Base-by-base conservation (phyloP, 1,284 basidiomycete genomes). In the Apiotrichum porosum region DNA sequence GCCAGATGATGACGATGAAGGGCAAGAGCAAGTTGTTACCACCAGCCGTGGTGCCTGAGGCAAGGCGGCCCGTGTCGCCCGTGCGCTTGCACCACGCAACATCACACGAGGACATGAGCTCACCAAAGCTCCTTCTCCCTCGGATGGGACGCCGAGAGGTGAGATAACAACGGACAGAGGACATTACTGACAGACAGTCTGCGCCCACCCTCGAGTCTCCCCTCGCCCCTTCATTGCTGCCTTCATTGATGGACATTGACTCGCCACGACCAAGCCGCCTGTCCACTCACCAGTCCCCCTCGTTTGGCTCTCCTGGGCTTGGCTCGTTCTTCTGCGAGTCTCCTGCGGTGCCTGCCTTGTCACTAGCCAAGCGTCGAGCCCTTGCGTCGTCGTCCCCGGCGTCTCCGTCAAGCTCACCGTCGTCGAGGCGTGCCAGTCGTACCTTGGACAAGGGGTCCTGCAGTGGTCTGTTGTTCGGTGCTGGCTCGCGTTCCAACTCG, bases 271-370 rank as follows among this genome's bases (percentile, higher is more conserved):
- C 45, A 17, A 37, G 22, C 37, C 35, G 46, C 50, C 35, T 24
- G 22, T 26, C 17, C 12, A 37, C 38, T 45, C 55, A 23, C 49
- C 59, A 10, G 44, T 67, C 62, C 26, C 60, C 57, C 1, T 49
- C 52, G 24, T 49, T 54, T 12, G 62, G 61, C 10, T 69, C 67
- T 6, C 67, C 69, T 0, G 66, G 61, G 15, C 56, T 73, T 22
- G 70, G 69, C 6, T 64, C 63, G 9, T 69, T 65, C 58, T 73
- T 72, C 48, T 67, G 65, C 60, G 65, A 69, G 26, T 69, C 68
- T 4, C 69, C 70, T 9, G 62, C 58, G 4, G 54, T 58, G 4
- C 60, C 31, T 2, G 41, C 64, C 3, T 58, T 53, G 17, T 55
- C 57, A 6, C 56, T 60, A 23, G 46, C 60, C 9, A 69, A 68